phyloP scores from a whole-genome alignment of 495 filamentous ascomycete species.

The Penicillium malachiteum region DNA sequence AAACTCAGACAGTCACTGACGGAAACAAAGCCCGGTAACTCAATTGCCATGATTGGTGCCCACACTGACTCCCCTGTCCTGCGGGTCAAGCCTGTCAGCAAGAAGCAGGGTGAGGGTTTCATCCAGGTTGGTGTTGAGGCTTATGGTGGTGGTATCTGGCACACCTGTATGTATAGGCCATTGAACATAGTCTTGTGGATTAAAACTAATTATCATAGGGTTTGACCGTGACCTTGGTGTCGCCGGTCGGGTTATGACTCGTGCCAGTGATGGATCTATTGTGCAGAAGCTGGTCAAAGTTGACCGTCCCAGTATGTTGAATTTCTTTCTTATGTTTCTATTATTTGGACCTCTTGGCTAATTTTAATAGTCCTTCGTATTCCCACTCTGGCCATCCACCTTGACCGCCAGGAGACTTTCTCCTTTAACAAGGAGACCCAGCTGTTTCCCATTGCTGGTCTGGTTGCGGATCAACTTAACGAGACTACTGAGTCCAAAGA shows the following conservation, averaged over 20 bases:
- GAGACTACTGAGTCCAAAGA: slow-evolving; percentile 49
- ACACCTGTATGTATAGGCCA: slow-evolving; percentile 48
- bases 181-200: neutral
- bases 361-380: slow-evolving; percentile 69
- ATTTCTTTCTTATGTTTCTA: neutral
- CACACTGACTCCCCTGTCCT: slow-evolving; percentile 94
- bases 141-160: slow-evolving; percentile 84
- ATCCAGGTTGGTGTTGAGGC: slow-evolving; percentile 94
- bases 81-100: slow-evolving; percentile 90
- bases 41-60: slow-evolving; percentile 92
- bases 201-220: slow-evolving; percentile 48
- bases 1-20: neutral
- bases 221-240: slow-evolving; percentile 94
- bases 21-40: slow-evolving; percentile 69
- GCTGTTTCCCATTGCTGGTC: slow-evolving; percentile 86
- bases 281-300: slow-evolving; percentile 86
- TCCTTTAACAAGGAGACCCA: slow-evolving; percentile 96
- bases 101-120: slow-evolving; percentile 83
- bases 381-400: slow-evolving; percentile 89
- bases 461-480: slow-evolving; percentile 85
- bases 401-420: slow-evolving; percentile 82
- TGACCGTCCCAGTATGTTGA: slow-evolving; percentile 67
- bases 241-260: slow-evolving; percentile 85
- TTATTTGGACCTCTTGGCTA: neutral
- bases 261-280: slow-evolving; percentile 68